A percentile compares a stretch with the other conserved stretches of the same genome.
Evolutionary conservation across 2,329 filamentous ascomycete genomes (phyloP).

Genomic region (Trichoderma atroviride): DNA sequence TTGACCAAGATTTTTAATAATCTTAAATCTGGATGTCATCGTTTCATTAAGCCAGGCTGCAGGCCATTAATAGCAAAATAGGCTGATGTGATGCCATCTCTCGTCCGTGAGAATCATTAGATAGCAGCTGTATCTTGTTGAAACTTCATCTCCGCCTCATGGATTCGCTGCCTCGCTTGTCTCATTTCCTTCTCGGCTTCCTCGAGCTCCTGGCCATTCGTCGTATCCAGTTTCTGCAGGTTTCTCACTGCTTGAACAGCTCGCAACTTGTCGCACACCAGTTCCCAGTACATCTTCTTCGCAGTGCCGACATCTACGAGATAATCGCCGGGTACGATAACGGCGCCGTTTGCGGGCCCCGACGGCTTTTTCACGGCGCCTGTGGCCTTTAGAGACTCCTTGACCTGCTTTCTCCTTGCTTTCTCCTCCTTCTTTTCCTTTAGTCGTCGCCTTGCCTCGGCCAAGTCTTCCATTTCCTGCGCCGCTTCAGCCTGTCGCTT

Average conservation of each 20-base stretch:
- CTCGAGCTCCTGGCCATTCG: conserved; percentile 34
- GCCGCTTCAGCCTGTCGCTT: conserved; percentile 42
- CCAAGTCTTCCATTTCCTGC: conserved; percentile 45
- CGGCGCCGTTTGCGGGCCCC: conserved; percentile 40
- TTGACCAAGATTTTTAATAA: conserved; percentile 34
- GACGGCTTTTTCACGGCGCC: conserved; percentile 30
- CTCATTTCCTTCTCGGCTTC: conserved; percentile 37
- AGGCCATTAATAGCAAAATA: not conserved
- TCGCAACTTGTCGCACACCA: conserved; percentile 47
- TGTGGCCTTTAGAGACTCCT: conserved; percentile 39
- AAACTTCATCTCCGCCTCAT: conserved; percentile 44
- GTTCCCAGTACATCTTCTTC: conserved; percentile 45
- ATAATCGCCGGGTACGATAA: conserved; percentile 44
- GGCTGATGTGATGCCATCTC: not conserved
- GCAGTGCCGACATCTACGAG: conserved; percentile 36
- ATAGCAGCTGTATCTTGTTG: conserved; percentile 35
- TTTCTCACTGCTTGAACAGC: conserved; percentile 44
- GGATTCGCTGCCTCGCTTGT: conserved; percentile 40
- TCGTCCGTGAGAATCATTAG: conserved; percentile 16
- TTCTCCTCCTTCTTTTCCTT: conserved; percentile 48
- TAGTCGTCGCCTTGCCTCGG: conserved; percentile 42
- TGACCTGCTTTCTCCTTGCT: conserved; percentile 42
- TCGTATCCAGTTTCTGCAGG: conserved; percentile 33
- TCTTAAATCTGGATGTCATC: not conserved
- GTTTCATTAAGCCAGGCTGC: not conserved